phyloP scores from a whole-genome alignment of 805 yeast species.

The Starmerella cellae region DNA sequence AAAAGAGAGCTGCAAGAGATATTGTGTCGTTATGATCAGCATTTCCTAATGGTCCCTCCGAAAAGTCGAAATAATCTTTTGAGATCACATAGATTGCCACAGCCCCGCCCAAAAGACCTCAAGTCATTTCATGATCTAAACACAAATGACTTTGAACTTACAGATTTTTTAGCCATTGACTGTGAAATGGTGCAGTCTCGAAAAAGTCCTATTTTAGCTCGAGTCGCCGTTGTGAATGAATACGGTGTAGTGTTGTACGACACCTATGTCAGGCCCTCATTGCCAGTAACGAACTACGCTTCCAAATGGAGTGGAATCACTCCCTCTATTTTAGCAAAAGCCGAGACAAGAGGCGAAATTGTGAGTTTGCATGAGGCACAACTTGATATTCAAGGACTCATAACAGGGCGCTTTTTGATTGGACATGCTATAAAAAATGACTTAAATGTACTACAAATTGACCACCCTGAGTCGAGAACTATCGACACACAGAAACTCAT shows the following conservation, averaged over 20 bases:
- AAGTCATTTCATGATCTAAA: not conserved
- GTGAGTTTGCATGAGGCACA: conserved; percentile 61
- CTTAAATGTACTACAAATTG: conserved; percentile 41
- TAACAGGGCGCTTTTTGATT: conserved; percentile 48
- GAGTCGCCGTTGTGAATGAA: conserved; percentile 61
- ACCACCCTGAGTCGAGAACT: conserved; percentile 53
- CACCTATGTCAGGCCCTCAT: conserved; percentile 62
- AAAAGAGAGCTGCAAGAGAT: not conserved
- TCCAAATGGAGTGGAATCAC: conserved; percentile 83
- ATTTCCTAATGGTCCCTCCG: not conserved
- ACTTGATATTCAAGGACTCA: conserved; percentile 35
- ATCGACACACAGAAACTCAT: conserved; percentile 69
- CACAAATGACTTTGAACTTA: not conserved
- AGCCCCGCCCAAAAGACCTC: not conserved
- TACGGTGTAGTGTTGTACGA: conserved; percentile 48
- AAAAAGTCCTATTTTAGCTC: conserved; percentile 44
- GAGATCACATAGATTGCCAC: too few relatives aligned
- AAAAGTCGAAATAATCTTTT: too few relatives aligned
- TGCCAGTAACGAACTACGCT: conserved; percentile 59
- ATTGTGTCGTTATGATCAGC: not conserved
- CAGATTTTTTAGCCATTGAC: conserved; percentile 47
- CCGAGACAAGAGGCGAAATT: conserved; percentile 27
- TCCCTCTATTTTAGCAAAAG: conserved; percentile 44
- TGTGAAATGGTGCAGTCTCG: conserved; percentile 78
- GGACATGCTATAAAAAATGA: conserved; percentile 89